These are phyloP conservation scores for Ascobolus immersus DNA, from an alignment of 495 filamentous ascomycete species.

Conservation along the genomic window DNA sequence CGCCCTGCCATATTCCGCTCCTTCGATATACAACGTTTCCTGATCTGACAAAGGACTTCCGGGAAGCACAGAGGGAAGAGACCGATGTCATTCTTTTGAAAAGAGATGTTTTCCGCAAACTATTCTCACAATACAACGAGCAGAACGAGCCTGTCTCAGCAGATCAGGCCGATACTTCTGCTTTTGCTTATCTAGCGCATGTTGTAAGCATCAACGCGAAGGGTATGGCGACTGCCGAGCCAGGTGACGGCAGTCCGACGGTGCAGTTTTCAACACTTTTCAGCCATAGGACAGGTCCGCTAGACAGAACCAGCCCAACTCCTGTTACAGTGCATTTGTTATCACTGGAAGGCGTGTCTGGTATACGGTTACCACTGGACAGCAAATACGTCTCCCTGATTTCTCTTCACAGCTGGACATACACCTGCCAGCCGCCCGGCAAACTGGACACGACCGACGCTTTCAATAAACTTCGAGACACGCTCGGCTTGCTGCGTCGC, in stretches of 20 bases:
- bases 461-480: conserved; percentile 6
- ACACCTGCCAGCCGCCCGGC: conserved; percentile 18
- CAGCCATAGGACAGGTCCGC: conserved; percentile 10
- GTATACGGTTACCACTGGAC: not conserved
- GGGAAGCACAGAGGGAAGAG: conserved; percentile 1
- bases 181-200: conserved; percentile 21
- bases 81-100: conserved; percentile 13
- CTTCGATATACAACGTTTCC: conserved; percentile 8
- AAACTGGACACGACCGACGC: conserved; percentile 16
- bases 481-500: conserved; percentile 5
- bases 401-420: conserved; percentile 24
- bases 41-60: conserved; percentile 5
- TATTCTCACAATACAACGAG: conserved; percentile 9
- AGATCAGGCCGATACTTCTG: conserved; percentile 6
- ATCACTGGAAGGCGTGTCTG: conserved; percentile 17
- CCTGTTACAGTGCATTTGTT: conserved; percentile 19
- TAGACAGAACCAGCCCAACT: conserved; percentile 8
- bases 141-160: conserved; percentile 1
- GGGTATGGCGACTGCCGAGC: conserved; percentile 17
- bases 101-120: conserved; percentile 9
- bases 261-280: not conserved
- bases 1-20: conserved; percentile 5
- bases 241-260: conserved; percentile 5
- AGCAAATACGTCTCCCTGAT: conserved; percentile 16
- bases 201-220: conserved; percentile 20